Base-by-base conservation (phyloP, 495 filamentous ascomycete genomes). In the Cudoniella acicularis region DNA sequence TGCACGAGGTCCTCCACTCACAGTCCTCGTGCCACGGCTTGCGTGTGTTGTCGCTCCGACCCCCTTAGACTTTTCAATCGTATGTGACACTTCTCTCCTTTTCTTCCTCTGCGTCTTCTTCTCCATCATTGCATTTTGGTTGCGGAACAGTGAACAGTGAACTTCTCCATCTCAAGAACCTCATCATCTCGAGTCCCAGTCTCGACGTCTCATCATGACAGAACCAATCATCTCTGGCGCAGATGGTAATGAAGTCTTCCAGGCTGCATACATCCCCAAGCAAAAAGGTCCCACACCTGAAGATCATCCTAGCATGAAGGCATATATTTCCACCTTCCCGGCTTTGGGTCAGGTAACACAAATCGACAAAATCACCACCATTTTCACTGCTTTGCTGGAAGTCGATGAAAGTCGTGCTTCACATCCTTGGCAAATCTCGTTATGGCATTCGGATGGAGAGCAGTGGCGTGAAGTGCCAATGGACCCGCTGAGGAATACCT, bases 351-450 rank as follows among this genome's bases (percentile, higher is more conserved):
- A 90, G 67, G 75, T 86, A 9, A 87, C 87, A 2, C 77, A 81
- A 59, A 61, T 87, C 18, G 72, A 71, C n/a, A 66, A 74, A 42
- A 57, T 61, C 8, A 63, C 82, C 73, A 74, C 88, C 11, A 65
- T 65, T 2, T 87, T 94, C 59, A 84, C 81, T 16, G 88, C 90
- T 16, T 71, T 90, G n/a, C 73, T 96, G 25, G 88, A 91, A 58
- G 81, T 84, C 21, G 83, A 80, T 46, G 76, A 67, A 30, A 74
- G 71, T 50, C 77, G 82, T 27, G 75, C 76, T 1, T 66, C 80
- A 6, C 79, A 86, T 61, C 57, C 71, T 41, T 95, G 88, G 87
- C 80, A 94, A 66, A 79, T 88, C 4, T 78, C 85, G 27, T 73
- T 96, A 1, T 96, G 91, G 91, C 83, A 92, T 64, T 87, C 88